These are phyloP conservation scores for Peniophora sp. DNA, from an alignment of 1,284 basidiomycete genomes.

Conservation along the genomic window DNA sequence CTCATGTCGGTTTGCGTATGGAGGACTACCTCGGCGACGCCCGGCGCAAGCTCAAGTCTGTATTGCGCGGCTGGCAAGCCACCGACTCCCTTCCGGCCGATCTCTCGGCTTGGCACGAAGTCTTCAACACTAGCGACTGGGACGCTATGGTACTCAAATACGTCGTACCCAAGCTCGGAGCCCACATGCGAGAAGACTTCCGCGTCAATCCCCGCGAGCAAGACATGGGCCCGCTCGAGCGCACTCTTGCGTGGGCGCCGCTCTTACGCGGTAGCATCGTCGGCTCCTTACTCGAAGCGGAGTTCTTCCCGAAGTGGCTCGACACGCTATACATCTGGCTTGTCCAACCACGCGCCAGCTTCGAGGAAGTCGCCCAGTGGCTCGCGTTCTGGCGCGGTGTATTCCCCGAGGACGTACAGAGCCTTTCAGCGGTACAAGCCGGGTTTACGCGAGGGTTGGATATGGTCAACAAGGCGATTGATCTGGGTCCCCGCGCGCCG, in stretches of 20 bases:
- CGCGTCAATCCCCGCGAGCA: slow-evolving; percentile 84
- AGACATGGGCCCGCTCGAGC: slow-evolving; percentile 76
- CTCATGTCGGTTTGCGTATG: slow-evolving; percentile 73
- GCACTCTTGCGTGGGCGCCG: slow-evolving; percentile 70
- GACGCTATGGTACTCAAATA: slow-evolving; percentile 86
- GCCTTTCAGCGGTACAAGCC: slow-evolving; percentile 54
- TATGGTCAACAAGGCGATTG: slow-evolving; percentile 89
- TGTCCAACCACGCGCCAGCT: slow-evolving; percentile 71
- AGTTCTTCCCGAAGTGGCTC: slow-evolving; percentile 97
- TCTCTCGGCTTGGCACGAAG: slow-evolving; percentile 73
- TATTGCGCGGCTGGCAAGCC: slow-evolving; percentile 75
- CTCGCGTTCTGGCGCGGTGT: slow-evolving; percentile 82
- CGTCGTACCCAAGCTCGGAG: slow-evolving; percentile 83
- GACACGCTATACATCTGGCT: slow-evolving; percentile 90
- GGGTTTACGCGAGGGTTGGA: slow-evolving; percentile 85
- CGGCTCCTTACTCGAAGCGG: slow-evolving; percentile 75
- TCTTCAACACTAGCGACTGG: slow-evolving; percentile 81
- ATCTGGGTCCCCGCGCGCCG: slow-evolving; percentile 70
- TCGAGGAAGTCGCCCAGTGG: slow-evolving; percentile 91
- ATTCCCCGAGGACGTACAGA: slow-evolving; percentile 66
- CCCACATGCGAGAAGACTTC: slow-evolving; percentile 76
- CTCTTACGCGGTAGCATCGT: slow-evolving; percentile 74
- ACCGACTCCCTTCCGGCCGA: slow-evolving; percentile 71
- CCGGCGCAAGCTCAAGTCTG: slow-evolving; percentile 73
- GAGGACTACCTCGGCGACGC: slow-evolving; percentile 81